These are phyloP conservation scores for Linaria vulgaris DNA, from an alignment of 257 asterid species.

Conservation along the genomic window DNA sequence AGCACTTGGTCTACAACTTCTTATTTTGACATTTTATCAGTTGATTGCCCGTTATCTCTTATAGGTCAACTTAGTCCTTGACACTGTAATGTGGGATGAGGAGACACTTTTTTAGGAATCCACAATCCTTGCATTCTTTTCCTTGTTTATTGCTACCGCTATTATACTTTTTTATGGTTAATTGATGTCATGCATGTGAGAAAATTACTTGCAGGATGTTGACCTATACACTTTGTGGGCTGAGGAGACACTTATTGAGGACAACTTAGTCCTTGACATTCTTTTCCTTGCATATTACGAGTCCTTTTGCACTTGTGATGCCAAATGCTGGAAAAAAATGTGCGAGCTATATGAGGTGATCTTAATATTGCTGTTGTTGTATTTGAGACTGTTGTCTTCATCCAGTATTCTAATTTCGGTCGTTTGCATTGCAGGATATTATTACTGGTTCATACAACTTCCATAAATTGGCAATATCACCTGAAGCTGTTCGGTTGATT, in stretches of 20 bases:
- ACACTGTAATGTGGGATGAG: no score
- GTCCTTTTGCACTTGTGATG: conserved; percentile 65
- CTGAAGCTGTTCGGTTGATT: conserved; percentile 63
- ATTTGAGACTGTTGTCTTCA: conserved; percentile 20
- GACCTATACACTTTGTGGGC: conserved; percentile 85
- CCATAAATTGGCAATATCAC: conserved; percentile 72
- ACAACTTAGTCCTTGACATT: conserved; percentile 77
- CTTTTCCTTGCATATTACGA: conserved; percentile 82
- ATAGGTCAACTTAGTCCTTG: no score
- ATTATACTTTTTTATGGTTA: conserved; percentile 8
- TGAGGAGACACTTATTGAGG: conserved; percentile 83
- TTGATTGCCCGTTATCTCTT: background rate
- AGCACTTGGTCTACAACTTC: conserved; percentile 11
- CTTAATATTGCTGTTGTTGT: conserved; percentile 22
- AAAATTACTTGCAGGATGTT: conserved; percentile 56
- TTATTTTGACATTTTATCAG: conserved; percentile 13
- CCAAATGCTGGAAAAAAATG: conserved; percentile 74
- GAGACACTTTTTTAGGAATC: no score
- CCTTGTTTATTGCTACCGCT: background rate
- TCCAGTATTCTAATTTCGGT: conserved; percentile 22
- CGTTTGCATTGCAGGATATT: conserved; percentile 53
- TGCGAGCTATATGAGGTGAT: conserved; percentile 78
- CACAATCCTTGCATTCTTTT: background rate
- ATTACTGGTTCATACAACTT: conserved; percentile 67
- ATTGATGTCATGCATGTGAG: conserved; percentile 10